Evolutionary conservation across 2,329 filamentous ascomycete genomes (phyloP), one percentile per base, ranked within the genome.

Genomic region (Emericellopsis atlantica): DNA sequence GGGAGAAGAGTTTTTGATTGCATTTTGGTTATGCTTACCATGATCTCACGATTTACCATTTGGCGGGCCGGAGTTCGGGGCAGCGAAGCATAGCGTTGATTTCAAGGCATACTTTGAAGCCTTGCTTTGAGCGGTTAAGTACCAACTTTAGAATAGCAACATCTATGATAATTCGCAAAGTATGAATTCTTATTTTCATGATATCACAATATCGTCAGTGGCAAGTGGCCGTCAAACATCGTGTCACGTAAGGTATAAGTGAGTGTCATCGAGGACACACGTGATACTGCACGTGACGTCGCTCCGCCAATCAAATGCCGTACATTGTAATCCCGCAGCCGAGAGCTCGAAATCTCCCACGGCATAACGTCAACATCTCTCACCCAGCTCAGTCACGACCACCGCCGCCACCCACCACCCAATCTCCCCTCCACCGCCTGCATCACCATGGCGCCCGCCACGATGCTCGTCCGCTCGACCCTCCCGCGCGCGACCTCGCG

Each of bases 1-100:
- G 88, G 74, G 82, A 86, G 51, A 70, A 65, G 51, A 69, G 61
- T 54, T 64, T 62, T 44, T 64, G 47, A 53, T 2, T 42, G 12
- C 18, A 2, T 21, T 44, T 62, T 46, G 52, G 2, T 33, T 21
- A 26, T 2, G 22, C 18, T 3, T 21, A 21, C 18, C 18, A 3
- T 21, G 18, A 4, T 21, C 18, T 21, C 18, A 21, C 18, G 18
- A 21, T 21, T 21, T 21, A 21, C 18, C 18, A 21, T 21, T 21
- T 3, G 5, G 18, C 8, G 26, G 12, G 12, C 12, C 26, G 26
- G 26, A 29, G 26, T 29, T 12, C 8, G 9, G 26, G 26, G 26
- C 12, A 29, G 12, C 26, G 26, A 29, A 29, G 26, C 26, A 29
- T 29, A 29, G 26, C 26, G 26, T 29, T 29, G 26, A 12, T 29